A percentile compares a stretch with the other conserved stretches of the same genome.
Conservation (phyloP, 352 stramenopile species). For the Globisporangium cylindrosporum region DNA sequence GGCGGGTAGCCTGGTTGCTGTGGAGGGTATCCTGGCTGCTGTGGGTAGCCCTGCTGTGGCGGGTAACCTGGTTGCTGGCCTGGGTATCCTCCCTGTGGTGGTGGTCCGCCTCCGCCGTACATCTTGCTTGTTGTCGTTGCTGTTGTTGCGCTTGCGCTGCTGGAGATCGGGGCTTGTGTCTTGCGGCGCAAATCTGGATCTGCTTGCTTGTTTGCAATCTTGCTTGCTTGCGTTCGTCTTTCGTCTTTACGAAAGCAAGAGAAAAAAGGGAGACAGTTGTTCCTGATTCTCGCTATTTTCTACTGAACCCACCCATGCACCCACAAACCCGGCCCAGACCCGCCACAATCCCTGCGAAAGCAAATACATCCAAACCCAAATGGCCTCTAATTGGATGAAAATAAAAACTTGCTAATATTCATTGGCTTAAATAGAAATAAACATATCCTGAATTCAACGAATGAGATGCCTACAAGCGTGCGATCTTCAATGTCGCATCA, state of each 20-base stretch:
- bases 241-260: background rate
- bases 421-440: background rate
- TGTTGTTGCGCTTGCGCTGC: background rate
- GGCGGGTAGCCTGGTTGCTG: slow-evolving; percentile 5
- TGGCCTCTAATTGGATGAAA: background rate
- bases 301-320: background rate
- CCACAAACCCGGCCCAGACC: too few relatives aligned
- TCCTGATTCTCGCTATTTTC: background rate
- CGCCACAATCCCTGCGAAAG: background rate
- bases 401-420: background rate
- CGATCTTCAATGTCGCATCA: too few relatives aligned
- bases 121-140: slow-evolving; percentile 9
- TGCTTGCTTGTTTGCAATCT: background rate
- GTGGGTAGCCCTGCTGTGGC: slow-evolving; percentile 19
- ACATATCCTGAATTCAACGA: too few relatives aligned
- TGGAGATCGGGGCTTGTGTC: background rate
- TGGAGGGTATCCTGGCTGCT: slow-evolving; percentile 14
- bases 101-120: slow-evolving; percentile 11
- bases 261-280: background rate
- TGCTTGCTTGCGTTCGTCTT: too few relatives aligned
- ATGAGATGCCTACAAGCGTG: too few relatives aligned
- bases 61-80: slow-evolving; percentile 18
- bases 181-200: slow-evolving; percentile 8
- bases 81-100: slow-evolving; percentile 8
- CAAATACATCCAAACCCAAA: background rate